A percentile compares a stretch with the other conserved stretches of the same genome.
Conservation (phyloP, 139 green algal genomes). For the Chlorella sorokiniana region DNA sequence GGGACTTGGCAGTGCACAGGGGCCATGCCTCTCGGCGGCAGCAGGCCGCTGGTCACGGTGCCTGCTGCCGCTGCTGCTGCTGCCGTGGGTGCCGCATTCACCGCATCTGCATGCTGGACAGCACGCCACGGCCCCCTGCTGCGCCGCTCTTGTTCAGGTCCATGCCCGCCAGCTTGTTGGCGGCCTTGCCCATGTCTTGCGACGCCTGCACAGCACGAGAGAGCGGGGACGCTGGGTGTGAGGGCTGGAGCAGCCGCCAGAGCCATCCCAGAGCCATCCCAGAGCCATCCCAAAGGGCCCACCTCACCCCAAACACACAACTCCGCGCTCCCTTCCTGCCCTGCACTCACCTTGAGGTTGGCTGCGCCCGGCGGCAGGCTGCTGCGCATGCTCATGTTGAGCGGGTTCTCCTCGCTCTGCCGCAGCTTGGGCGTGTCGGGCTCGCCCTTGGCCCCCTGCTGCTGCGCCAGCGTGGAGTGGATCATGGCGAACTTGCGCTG, state of each 20-base stretch:
- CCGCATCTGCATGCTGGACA: slow-evolving; percentile 31
- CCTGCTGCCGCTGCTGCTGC: no score
- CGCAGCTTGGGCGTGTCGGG: slow-evolving; percentile 36
- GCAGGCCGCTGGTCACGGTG: no score
- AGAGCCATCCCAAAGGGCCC: background rate
- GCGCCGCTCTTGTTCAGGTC: slow-evolving; percentile 3
- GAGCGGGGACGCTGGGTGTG: background rate
- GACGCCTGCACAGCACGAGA: background rate
- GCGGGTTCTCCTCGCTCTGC: slow-evolving; percentile 27
- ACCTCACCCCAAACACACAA: no score
- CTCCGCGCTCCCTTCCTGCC: no score
- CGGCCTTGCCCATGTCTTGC: slow-evolving; percentile 21
- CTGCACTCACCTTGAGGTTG: slow-evolving; percentile 10
- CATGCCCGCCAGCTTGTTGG: slow-evolving; percentile 12
- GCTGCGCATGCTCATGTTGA: slow-evolving; percentile 25
- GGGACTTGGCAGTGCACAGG: no score
- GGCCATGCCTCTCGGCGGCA: no score
- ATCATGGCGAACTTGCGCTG: slow-evolving; percentile 91
- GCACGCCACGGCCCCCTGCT: background rate
- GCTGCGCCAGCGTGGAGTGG: slow-evolving; percentile 81
- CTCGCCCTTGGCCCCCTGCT: slow-evolving; percentile 34
- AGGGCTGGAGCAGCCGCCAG: background rate
- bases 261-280: background rate
- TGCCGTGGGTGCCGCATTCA: background rate
- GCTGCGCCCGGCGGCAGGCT: background rate